Evolutionary conservation across 208 protist genomes (phyloP).

Genomic region (Leishmania mexicana): DNA sequence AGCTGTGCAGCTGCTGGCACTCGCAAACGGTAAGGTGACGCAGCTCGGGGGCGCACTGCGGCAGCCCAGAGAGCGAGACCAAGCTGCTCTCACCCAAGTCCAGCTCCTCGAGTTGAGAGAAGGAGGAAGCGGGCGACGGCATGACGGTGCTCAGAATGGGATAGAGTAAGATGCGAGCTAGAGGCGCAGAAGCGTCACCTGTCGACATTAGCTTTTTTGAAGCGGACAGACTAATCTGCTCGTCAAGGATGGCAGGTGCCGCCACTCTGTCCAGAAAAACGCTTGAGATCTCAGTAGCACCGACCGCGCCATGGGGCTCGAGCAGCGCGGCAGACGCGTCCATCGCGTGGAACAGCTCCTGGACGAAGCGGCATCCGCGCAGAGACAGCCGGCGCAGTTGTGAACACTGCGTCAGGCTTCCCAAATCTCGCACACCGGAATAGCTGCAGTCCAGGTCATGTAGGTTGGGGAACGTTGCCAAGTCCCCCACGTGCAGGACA

Average conservation of each 20-base stretch:
- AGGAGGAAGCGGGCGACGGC: not conserved
- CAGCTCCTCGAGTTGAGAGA: constrained; percentile 26
- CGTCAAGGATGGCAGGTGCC: not conserved
- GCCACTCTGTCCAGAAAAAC: not conserved
- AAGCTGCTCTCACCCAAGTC: constrained; percentile 25
- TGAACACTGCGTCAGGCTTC: constrained; percentile 4
- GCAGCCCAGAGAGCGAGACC: constrained; percentile 4
- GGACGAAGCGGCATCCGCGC: constrained; percentile 16
- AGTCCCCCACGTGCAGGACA: constrained; percentile 15
- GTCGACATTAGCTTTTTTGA: not conserved
- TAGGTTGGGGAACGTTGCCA: constrained; percentile 19
- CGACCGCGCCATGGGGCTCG: not conserved
- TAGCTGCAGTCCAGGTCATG: constrained; percentile 25
- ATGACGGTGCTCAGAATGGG: not conserved
- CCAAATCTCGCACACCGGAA: constrained; percentile 8
- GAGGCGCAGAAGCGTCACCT: not conserved
- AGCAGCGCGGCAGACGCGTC: not conserved
- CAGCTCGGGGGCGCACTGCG: constrained; percentile 21
- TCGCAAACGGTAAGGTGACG: constrained; percentile 24
- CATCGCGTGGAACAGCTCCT: constrained; percentile 14
- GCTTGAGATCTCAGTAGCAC: not conserved
- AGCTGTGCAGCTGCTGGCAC: constrained; percentile 24
- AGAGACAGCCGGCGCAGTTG: constrained; percentile 18
- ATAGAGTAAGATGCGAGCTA: not conserved
- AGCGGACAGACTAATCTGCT: not conserved